Base-by-base conservation (phyloP, 495 filamentous ascomycete genomes). In the Daldinia caldariorum region DNA sequence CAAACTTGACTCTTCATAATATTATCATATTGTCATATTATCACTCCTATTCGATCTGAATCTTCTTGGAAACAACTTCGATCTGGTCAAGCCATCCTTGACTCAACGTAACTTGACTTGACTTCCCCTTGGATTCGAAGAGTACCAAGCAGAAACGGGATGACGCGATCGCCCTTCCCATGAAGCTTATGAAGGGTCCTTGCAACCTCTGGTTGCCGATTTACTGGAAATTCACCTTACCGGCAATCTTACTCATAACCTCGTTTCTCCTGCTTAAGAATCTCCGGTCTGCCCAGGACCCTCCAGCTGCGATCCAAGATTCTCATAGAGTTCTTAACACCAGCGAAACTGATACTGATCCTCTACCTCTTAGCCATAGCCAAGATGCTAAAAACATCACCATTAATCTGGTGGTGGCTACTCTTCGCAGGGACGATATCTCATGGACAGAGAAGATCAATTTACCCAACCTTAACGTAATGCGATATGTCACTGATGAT, bases 401-500 rank as follows among this genome's bases (percentile, higher is more conserved):
- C 0, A 51, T 78, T 37, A 73, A 84, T 75, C 16, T 93, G 29
- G 87, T 93, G 2, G 78, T 91, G 10, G 84, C 90, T 6, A 81
- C 83, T 13, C 82, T 84, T 14, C 81, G 76, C 38, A 72, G 77
- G 3, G 89, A 91, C 64, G 83, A 91, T 74, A 83, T 85, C 0
- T 77, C 71, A 9, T 92, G 91, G 91, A 87, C 89, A 13, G 77
- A 82, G 31, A 66, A 82, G 14, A 80, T 89, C 59, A 63, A 88
- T 3, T 66, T 87, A 81, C 10, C 75, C 14, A 86, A 87, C 39
- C 82, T 90, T 68, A 72, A 83, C n/a, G 79, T 81, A 16, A 85
- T 88, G n/a, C 79, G 90, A 26, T 93, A 92, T 71, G 82, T 87
- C 38, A 89, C 84, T 55, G 86, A 93, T 67, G 86, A 90, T 67